These are phyloP conservation scores for Myochromella boudieri DNA, from an alignment of 768 basidiomycete species.

Conservation along the genomic window DNA sequence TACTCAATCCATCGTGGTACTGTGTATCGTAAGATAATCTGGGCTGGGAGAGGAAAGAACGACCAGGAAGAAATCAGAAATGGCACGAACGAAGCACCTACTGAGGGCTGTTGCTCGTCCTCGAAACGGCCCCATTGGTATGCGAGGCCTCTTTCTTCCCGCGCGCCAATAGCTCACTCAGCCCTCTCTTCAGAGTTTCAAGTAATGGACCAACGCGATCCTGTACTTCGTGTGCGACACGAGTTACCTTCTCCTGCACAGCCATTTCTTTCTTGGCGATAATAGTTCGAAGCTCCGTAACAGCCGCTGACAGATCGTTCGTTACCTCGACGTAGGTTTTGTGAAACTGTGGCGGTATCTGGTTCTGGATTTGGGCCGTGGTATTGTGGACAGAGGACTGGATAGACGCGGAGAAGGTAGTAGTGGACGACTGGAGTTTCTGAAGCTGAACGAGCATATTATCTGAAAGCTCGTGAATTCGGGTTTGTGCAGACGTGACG, in stretches of 20 bases:
- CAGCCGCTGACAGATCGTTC: conserved; percentile 41
- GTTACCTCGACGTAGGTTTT: conserved; percentile 56
- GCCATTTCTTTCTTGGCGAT: conserved; percentile 54
- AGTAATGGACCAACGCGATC: conserved; percentile 63
- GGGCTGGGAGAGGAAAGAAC: too few relatives aligned
- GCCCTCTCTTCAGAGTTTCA: conserved; percentile 44
- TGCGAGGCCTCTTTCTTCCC: conserved; percentile 17
- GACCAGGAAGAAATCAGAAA: too few relatives aligned
- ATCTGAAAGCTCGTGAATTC: conserved; percentile 60
- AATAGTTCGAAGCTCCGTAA: conserved; percentile 54
- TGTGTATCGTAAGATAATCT: too few relatives aligned
- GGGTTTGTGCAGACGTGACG: conserved; percentile 51
- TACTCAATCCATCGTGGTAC: too few relatives aligned
- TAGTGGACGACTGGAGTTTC: conserved; percentile 61
- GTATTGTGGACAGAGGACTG: conserved; percentile 35
- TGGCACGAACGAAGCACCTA: too few relatives aligned
- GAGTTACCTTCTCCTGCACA: conserved; percentile 60
- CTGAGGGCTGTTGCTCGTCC: too few relatives aligned
- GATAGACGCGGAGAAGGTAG: conserved; percentile 45
- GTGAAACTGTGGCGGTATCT: conserved; percentile 60
- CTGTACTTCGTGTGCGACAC: conserved; percentile 57
- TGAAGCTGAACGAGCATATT: conserved; percentile 67
- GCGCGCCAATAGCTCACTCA: conserved; percentile 36
- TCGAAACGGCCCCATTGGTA: too few relatives aligned
- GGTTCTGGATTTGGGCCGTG: conserved; percentile 36